Conservation (phyloP, 805 yeast genomes). For the Kodamaea kaohsiungensis region DNA sequence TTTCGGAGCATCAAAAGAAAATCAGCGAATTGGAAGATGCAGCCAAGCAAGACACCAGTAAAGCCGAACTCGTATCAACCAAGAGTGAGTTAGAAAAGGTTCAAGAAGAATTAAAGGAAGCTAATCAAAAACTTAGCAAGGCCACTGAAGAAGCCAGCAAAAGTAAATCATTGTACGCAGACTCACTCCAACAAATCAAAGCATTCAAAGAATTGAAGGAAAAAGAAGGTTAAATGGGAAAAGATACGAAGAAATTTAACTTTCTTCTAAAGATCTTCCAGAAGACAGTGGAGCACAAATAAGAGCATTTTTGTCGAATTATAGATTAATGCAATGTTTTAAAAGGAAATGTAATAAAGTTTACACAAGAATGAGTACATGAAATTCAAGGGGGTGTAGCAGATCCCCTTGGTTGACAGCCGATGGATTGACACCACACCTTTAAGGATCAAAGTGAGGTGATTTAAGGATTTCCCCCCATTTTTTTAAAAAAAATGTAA, state of each 20-base stretch:
- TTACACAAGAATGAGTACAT: neutral
- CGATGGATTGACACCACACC: neutral
- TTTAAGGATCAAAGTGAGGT: neutral
- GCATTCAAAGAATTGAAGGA: neutral
- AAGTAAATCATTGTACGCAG: conserved; percentile 3
- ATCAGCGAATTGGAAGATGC: conserved; percentile 6
- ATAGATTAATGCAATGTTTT: neutral
- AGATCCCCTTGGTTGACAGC: neutral
- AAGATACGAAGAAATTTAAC: neutral
- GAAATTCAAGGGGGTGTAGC: neutral
- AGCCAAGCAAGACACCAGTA: neutral
- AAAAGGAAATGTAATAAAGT: neutral
- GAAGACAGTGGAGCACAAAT: neutral
- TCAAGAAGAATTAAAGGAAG: neutral
- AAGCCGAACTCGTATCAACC: neutral
- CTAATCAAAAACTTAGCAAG: neutral
- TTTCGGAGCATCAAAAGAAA: neutral
- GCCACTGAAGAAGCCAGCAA: conserved; percentile 1
- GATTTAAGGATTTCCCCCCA: neutral
- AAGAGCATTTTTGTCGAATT: neutral
- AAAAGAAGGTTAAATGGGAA: neutral
- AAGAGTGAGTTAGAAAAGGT: neutral
- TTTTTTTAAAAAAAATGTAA: neutral
- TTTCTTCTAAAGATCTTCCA: neutral
- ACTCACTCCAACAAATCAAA: conserved; percentile 4